Evolutionary conservation across 2,329 filamentous ascomycete species (phyloP).

Genomic region (Passalora sequoiae): DNA sequence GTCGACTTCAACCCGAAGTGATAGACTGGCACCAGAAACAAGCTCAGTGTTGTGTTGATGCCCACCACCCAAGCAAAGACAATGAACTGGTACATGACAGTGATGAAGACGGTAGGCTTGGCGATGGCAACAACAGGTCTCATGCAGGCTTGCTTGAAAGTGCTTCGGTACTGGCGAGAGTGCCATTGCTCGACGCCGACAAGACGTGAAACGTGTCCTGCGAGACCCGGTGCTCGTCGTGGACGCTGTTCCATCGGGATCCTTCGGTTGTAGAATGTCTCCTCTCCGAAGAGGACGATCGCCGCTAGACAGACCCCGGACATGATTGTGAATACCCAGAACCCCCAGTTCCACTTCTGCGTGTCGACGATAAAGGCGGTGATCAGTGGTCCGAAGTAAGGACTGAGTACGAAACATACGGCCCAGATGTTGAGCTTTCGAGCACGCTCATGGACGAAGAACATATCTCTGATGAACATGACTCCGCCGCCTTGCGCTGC

Average conservation of each 20-base stretch:
- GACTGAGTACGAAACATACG: slow-evolving; percentile 11
- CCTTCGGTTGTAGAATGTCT: slow-evolving; percentile 12
- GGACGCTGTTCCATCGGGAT: slow-evolving; percentile 8
- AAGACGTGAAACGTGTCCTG: slow-evolving; percentile 18
- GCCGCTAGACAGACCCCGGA: slow-evolving; percentile 7
- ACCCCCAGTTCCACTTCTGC: slow-evolving; percentile 15
- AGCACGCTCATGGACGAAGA: slow-evolving; percentile 21
- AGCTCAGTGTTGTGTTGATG: slow-evolving; percentile 24
- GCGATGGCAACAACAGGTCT: slow-evolving; percentile 7
- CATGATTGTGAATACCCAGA: slow-evolving; percentile 13
- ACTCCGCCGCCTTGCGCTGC: slow-evolving; percentile 14
- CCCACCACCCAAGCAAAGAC: slow-evolving; percentile 25
- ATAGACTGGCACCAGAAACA: slow-evolving; percentile 21
- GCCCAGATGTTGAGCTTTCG: slow-evolving; percentile 19
- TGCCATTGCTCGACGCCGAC: slow-evolving; percentile 14
- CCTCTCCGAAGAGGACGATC: slow-evolving; percentile 13
- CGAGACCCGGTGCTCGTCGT: slow-evolving; percentile 4
- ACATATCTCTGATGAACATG: slow-evolving; percentile 21
- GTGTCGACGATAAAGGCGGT: slow-evolving; percentile 15
- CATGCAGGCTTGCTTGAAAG: slow-evolving; percentile 10
- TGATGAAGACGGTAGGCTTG: slow-evolving; percentile 12
- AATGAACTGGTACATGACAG: slow-evolving; percentile 9
- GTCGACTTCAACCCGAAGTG: slow-evolving; percentile 16
- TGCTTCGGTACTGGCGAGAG: slow-evolving; percentile 6
- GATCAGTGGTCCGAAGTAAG: slow-evolving; percentile 15